phyloP scores from a whole-genome alignment of 495 filamentous ascomycete species.

The Aspergillus cristatus region DNA sequence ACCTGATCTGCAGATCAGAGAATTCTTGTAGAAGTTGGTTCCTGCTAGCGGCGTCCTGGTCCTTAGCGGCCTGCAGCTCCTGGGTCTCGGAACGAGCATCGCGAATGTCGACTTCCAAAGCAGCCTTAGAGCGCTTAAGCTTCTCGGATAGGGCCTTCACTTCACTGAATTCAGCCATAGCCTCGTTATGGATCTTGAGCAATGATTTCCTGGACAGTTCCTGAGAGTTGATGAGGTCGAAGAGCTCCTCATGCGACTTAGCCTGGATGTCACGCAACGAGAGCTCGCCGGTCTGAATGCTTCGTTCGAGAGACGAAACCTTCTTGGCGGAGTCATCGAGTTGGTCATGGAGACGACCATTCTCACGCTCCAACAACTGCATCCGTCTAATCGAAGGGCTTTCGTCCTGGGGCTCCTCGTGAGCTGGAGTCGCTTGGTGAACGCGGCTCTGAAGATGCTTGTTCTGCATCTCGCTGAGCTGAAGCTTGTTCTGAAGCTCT shows the following conservation, averaged over 20 bases:
- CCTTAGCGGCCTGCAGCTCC: slow-evolving; percentile 63
- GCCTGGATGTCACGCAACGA: slow-evolving; percentile 88
- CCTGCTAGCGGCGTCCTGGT: slow-evolving; percentile 76
- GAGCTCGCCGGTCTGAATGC: slow-evolving; percentile 78
- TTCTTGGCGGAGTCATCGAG: slow-evolving; percentile 93
- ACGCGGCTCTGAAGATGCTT: slow-evolving; percentile 87
- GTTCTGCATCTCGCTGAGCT: slow-evolving; percentile 94
- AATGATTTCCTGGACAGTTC: slow-evolving; percentile 79
- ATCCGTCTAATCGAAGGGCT: slow-evolving; percentile 74
- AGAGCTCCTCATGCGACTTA: slow-evolving; percentile 89
- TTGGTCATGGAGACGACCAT: slow-evolving; percentile 85
- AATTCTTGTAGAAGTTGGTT: slow-evolving; percentile 87
- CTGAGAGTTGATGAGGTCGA: slow-evolving; percentile 87
- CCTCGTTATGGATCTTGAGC: slow-evolving; percentile 74
- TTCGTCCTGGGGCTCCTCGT: slow-evolving; percentile 60
- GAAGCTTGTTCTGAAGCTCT: slow-evolving; percentile 87
- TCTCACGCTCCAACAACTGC: slow-evolving; percentile 87
- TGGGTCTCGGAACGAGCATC: slow-evolving; percentile 77
- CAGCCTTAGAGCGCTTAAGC: slow-evolving; percentile 66
- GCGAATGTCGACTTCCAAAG: slow-evolving; percentile 81
- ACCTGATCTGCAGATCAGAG: slow-evolving; percentile 84
- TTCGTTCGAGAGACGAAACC: slow-evolving; percentile 81
- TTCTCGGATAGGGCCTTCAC: slow-evolving; percentile 81
- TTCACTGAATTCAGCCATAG: slow-evolving; percentile 74
- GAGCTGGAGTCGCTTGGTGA: slow-evolving; percentile 47